A percentile compares a stretch with the other conserved stretches of the same genome.
phyloP scores from a whole-genome alignment of 2,329 filamentous ascomycete species.

The Fusarium sp. region DNA sequence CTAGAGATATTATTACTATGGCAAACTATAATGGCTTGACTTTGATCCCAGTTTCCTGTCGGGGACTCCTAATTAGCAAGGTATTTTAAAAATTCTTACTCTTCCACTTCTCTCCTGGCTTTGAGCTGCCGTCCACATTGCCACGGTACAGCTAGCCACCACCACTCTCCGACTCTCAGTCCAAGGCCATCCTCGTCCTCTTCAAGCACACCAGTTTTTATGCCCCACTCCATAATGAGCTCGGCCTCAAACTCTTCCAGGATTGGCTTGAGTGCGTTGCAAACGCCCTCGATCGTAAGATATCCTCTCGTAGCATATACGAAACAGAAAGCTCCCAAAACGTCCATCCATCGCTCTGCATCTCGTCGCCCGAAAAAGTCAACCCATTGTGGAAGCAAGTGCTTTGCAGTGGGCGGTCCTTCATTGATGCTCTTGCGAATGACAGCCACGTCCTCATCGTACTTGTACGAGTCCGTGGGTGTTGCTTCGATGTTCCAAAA shows the following conservation, averaged over 20 bases:
- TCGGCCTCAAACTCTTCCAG: constrained; percentile 70
- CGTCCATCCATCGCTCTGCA: constrained; percentile 68
- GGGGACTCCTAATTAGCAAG: background rate
- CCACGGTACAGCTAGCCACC: constrained; percentile 66
- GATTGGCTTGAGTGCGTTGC: constrained; percentile 62
- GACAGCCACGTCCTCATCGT: constrained; percentile 58
- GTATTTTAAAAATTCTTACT: background rate
- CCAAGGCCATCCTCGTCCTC: constrained; percentile 51
- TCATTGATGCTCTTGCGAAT: constrained; percentile 46
- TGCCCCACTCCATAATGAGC: constrained; percentile 67
- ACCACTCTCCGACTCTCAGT: constrained; percentile 67
- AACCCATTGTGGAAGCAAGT: constrained; percentile 74
- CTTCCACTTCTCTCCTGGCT: background rate
- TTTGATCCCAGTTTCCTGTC: background rate
- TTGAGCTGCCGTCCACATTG: constrained; percentile 28
- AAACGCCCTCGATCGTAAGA: constrained; percentile 60
- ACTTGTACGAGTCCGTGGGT: constrained; percentile 70
- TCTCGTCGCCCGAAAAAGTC: constrained; percentile 71
- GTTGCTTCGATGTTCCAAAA: constrained; percentile 67
- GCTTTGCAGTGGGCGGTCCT: constrained; percentile 52
- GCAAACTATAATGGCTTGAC: background rate
- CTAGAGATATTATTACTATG: background rate
- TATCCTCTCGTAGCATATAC: constrained; percentile 69
- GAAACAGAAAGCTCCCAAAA: constrained; percentile 69
- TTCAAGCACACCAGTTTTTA: constrained; percentile 59